Conservation (phyloP, 345 rosid genomes). For the Eucalyptus cloeziana region DNA sequence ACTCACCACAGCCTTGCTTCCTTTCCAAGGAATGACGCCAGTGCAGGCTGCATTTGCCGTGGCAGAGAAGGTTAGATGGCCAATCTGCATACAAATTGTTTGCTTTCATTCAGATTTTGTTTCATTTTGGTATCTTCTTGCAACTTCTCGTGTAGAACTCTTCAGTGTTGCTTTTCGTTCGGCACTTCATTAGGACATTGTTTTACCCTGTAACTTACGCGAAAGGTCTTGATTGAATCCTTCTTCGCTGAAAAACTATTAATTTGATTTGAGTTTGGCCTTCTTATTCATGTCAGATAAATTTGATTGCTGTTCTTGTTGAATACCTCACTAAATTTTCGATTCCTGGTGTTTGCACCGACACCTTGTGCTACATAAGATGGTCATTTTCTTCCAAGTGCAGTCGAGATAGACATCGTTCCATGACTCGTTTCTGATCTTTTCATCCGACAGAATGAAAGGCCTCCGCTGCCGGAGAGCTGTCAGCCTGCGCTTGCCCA, state of each 20-base stretch:
- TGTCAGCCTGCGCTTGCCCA: slow-evolving; percentile 88
- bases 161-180: neutral
- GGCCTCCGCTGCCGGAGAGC: slow-evolving; percentile 89
- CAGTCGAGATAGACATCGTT: neutral
- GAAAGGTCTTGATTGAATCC: neutral
- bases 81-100: neutral
- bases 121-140: neutral
- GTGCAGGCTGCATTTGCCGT: slow-evolving; percentile 99
- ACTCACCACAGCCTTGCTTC: slow-evolving; percentile 94
- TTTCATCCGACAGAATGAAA: slow-evolving; percentile 50
- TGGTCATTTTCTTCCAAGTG: neutral
- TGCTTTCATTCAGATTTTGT: neutral
- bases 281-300: neutral
- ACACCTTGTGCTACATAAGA: neutral
- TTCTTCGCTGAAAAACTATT: neutral
- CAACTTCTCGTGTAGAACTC: neutral
- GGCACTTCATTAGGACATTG: neutral
- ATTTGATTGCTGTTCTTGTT: neutral
- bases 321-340: neutral
- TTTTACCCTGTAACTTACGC: neutral
- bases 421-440: neutral
- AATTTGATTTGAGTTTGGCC: neutral
- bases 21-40: slow-evolving; percentile 99
- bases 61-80: slow-evolving; percentile 73
- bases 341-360: neutral